Evolutionary conservation across 306 rosid species (phyloP).

Genomic region (Lathyrus tuberosus): DNA sequence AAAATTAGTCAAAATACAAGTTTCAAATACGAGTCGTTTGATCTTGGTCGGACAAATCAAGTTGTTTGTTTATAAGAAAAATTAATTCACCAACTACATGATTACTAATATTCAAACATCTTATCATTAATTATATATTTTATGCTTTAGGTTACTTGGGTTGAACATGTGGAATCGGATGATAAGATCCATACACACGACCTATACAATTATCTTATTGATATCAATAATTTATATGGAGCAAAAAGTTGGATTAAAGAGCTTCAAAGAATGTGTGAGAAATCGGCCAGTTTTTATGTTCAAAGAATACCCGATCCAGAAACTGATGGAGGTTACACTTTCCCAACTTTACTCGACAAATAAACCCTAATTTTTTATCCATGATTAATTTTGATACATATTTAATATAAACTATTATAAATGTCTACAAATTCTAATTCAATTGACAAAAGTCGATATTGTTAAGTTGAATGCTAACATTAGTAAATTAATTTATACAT

Average conservation of each 20-base stretch:
- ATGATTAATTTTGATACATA: too few relatives aligned
- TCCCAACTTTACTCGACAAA: background rate
- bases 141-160: slow-evolving; percentile 65
- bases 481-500: background rate
- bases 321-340: slow-evolving; percentile 45
- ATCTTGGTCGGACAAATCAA: too few relatives aligned
- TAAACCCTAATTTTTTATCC: too few relatives aligned
- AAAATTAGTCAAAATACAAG: too few relatives aligned
- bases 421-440: too few relatives aligned
- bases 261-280: slow-evolving; percentile 66
- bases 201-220: slow-evolving; percentile 54
- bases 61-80: too few relatives aligned
- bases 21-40: too few relatives aligned
- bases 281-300: slow-evolving; percentile 38
- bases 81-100: too few relatives aligned
- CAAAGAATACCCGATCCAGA: slow-evolving; percentile 32
- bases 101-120: too few relatives aligned
- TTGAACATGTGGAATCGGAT: slow-evolving; percentile 77
- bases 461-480: too few relatives aligned
- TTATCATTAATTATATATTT: background rate
- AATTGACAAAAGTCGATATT: too few relatives aligned
- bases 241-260: slow-evolving; percentile 71
- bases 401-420: too few relatives aligned
- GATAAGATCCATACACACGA: slow-evolving; percentile 52
- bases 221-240: slow-evolving; percentile 52